These are phyloP conservation scores for Panaeolus papilionaceus DNA, from an alignment of 768 basidiomycete species.

Conservation along the genomic window DNA sequence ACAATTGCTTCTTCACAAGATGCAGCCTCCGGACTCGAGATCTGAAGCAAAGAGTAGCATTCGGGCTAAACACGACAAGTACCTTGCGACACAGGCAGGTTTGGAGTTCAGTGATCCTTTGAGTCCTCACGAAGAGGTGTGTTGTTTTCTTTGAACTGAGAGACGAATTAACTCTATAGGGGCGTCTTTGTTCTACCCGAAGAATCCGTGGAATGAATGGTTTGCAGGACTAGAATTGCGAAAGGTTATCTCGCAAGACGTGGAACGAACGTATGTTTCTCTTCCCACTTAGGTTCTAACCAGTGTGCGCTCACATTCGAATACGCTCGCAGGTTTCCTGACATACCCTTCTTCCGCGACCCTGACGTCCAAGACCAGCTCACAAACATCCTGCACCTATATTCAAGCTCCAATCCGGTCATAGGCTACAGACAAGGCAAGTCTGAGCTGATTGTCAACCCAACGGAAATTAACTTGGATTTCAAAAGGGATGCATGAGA, in stretches of 20 bases:
- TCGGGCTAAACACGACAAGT: conserved; percentile 37
- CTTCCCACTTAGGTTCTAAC: conserved; percentile 19
- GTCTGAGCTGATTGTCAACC: background rate
- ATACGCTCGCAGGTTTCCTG: conserved; percentile 81
- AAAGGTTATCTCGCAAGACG: conserved; percentile 91
- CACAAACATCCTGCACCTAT: conserved; percentile 88
- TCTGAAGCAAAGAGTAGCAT: conserved; percentile 20
- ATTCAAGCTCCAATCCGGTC: conserved; percentile 76
- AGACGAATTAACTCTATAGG: conserved; percentile 15
- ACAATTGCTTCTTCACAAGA: conserved; percentile 64
- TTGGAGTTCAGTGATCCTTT: conserved; percentile 82
- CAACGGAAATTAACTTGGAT: background rate
- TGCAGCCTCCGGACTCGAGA: conserved; percentile 87
- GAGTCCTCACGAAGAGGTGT: conserved; percentile 79
- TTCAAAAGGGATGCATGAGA: conserved; percentile 89
- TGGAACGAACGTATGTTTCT: conserved; percentile 84
- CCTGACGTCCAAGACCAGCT: conserved; percentile 77
- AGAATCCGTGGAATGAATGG: conserved; percentile 98
- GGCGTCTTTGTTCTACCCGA: conserved; percentile 5
- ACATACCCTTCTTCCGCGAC: conserved; percentile 88
- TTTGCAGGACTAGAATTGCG: conserved; percentile 89
- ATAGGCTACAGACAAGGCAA: conserved; percentile 90
- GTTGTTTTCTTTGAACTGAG: conserved; percentile 13
- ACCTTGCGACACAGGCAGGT: conserved; percentile 42
- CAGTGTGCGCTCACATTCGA: conserved; percentile 1